Conservation (phyloP, 1,284 basidiomycete genomes). For the Pseudomicrostroma phylloplanum region DNA sequence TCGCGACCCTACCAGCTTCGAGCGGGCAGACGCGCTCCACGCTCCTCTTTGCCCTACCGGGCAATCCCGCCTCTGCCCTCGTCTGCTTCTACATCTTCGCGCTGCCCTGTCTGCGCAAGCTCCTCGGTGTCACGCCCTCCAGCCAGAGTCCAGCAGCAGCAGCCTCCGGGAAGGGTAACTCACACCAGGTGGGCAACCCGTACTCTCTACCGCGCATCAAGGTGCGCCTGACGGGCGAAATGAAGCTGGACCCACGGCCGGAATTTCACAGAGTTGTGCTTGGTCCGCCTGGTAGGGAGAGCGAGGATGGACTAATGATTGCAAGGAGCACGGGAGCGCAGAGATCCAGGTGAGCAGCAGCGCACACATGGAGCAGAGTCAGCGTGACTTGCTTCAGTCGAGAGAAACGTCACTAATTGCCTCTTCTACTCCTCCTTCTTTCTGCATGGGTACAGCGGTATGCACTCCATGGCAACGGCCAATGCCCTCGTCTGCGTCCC, state of each 20-base stretch:
- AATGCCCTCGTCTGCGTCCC: constrained; percentile 41
- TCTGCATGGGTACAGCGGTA: constrained; percentile 17
- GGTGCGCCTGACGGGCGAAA: constrained; percentile 58
- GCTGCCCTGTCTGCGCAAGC: constrained; percentile 66
- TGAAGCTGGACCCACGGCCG: constrained; percentile 66
- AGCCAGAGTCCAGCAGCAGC: not conserved
- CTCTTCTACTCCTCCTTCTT: too few relatives aligned
- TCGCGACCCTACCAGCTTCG: constrained; percentile 61
- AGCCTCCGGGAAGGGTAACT: not conserved
- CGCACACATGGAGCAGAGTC: too few relatives aligned
- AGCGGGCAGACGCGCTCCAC: constrained; percentile 50
- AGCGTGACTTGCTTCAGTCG: too few relatives aligned
- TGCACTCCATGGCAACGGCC: constrained; percentile 43
- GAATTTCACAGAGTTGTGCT: constrained; percentile 76
- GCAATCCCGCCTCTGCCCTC: constrained; percentile 81
- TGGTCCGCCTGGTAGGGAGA: constrained; percentile 40
- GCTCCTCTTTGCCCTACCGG: constrained; percentile 74
- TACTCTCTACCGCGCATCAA: constrained; percentile 63
- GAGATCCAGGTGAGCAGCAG: not conserved
- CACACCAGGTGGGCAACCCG: constrained; percentile 27
- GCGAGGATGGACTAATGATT: not conserved
- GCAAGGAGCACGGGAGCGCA: not conserved
- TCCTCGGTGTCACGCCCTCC: constrained; percentile 50
- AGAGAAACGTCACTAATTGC: too few relatives aligned
- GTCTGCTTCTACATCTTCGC: constrained; percentile 82